A percentile compares a stretch with the other conserved stretches of the same genome.
phyloP scores from a whole-genome alignment of 768 basidiomycete genomes.

The Amylocystis lapponica region DNA sequence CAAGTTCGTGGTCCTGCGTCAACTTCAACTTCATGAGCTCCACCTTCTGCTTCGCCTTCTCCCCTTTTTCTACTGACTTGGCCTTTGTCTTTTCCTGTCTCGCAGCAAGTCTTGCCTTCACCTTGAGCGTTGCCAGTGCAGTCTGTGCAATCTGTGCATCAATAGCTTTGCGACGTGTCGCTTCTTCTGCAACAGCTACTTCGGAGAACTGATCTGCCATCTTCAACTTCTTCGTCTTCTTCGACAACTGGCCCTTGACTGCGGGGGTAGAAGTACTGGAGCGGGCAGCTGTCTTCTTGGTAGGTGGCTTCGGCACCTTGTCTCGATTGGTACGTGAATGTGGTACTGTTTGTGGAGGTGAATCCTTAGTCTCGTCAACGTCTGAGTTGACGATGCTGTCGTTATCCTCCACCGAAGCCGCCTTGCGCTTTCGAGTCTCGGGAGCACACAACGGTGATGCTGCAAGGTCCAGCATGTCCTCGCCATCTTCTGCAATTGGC shows the following conservation, averaged over 20 bases:
- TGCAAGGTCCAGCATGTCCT: too few species aligned
- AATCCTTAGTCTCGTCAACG: too few species aligned
- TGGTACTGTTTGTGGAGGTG: too few species aligned
- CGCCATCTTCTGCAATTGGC: too few species aligned
- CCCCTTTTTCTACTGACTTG: background rate
- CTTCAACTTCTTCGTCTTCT: background rate
- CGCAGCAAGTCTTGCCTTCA: too few species aligned
- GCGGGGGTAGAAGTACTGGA: too few species aligned
- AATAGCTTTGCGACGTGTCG: constrained; percentile 10
- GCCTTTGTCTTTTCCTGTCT: background rate
- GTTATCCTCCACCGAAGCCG: too few species aligned
- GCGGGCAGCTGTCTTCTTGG: constrained; percentile 2
- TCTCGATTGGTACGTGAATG: too few species aligned
- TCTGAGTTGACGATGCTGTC: too few species aligned
- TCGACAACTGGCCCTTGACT: background rate
- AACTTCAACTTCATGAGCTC: constrained; percentile 2
- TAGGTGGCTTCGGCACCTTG: too few species aligned
- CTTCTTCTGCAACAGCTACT: constrained; percentile 9
- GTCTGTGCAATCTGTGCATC: background rate
- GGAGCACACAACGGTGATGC: too few species aligned
- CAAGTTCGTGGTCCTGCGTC: background rate
- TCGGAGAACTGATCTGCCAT: constrained; percentile 5
- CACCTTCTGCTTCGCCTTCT: constrained; percentile 1
- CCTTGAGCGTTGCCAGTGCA: constrained; percentile 3
- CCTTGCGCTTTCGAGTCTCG: too few species aligned